Conservation (phyloP, 2,329 filamentous ascomycete genomes). For the Diplodia intermedia region DNA sequence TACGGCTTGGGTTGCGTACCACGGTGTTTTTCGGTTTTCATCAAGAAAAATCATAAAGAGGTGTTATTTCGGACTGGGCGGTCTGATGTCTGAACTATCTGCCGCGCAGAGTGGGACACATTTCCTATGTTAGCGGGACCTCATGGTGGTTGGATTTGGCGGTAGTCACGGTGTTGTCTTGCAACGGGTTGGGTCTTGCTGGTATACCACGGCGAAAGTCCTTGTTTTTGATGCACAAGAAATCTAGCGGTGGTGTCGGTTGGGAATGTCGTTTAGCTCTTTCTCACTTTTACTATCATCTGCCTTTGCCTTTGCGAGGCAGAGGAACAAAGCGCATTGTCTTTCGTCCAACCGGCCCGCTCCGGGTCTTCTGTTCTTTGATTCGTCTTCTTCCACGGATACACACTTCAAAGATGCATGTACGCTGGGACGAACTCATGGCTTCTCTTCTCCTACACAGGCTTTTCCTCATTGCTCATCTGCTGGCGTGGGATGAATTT, state of each 20-base stretch:
- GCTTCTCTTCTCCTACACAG: conserved; percentile 37
- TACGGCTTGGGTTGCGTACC: conserved; percentile 41
- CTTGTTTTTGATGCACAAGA: conserved; percentile 40
- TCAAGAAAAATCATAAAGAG: conserved; percentile 33
- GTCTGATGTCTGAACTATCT: conserved; percentile 28
- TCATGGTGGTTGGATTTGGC: conserved; percentile 30
- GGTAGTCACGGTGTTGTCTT: conserved; percentile 33
- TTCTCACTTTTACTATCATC: conserved; percentile 20
- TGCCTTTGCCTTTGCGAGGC: conserved; percentile 13
- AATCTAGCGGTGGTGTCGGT: conserved; percentile 47
- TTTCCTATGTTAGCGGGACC: conserved; percentile 49
- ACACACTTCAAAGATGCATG: conserved; percentile 37
- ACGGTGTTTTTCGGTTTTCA: conserved; percentile 34
- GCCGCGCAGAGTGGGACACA: conserved; percentile 40
- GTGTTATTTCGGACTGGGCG: conserved; percentile 33
- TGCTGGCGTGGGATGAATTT: conserved; percentile 22
- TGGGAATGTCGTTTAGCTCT: conserved; percentile 33
- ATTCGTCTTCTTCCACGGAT: conserved; percentile 29
- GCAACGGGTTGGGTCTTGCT: conserved; percentile 36
- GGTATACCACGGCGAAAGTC: conserved; percentile 51
- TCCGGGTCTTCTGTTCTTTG: conserved; percentile 30
- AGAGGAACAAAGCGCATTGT: conserved; percentile 30
- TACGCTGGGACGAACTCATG: conserved; percentile 49
- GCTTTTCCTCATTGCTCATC: conserved; percentile 9
- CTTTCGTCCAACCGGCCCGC: conserved; percentile 26